Evolutionary conservation across 2,329 filamentous ascomycete species (phyloP).

Genomic region (Aureobasidium lini): DNA sequence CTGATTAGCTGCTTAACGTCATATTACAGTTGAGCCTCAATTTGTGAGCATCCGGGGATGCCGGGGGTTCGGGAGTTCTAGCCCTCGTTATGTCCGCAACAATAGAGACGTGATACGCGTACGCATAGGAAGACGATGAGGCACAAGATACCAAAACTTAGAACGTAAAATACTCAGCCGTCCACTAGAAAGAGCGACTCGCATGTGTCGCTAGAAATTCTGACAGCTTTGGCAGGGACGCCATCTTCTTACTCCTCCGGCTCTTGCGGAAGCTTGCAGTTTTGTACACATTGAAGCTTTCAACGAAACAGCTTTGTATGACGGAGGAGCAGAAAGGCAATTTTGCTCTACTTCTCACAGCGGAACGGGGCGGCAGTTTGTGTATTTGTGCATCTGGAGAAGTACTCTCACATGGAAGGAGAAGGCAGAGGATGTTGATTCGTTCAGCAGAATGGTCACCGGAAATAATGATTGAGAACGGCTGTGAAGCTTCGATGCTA

Average conservation of each 20-base stretch:
- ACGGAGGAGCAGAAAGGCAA: neutral
- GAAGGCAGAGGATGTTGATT: too few species aligned
- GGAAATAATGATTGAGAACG: neutral
- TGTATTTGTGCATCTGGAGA: too few species aligned
- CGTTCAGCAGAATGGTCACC: too few species aligned
- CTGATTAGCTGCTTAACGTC: neutral
- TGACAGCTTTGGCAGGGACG: neutral
- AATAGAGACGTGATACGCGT: too few species aligned
- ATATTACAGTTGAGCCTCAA: slow-evolving; percentile 2
- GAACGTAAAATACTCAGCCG: too few species aligned
- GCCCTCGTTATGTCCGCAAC: neutral
- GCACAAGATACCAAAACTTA: neutral
- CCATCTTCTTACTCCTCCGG: neutral
- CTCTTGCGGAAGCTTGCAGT: neutral
- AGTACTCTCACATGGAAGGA: too few species aligned
- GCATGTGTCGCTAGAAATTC: neutral
- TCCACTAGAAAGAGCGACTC: too few species aligned
- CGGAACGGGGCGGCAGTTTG: neutral
- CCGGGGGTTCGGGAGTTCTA: neutral
- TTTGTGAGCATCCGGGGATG: slow-evolving; percentile 3
- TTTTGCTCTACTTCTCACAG: neutral
- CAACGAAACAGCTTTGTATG: neutral
- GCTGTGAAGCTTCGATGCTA: neutral
- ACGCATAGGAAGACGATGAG: too few species aligned
- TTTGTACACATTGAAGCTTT: neutral